A percentile compares a stretch with the other conserved stretches of the same genome.
phyloP scores from a whole-genome alignment of 805 yeast species.

The Groenewaldozyma tartarivorans region DNA sequence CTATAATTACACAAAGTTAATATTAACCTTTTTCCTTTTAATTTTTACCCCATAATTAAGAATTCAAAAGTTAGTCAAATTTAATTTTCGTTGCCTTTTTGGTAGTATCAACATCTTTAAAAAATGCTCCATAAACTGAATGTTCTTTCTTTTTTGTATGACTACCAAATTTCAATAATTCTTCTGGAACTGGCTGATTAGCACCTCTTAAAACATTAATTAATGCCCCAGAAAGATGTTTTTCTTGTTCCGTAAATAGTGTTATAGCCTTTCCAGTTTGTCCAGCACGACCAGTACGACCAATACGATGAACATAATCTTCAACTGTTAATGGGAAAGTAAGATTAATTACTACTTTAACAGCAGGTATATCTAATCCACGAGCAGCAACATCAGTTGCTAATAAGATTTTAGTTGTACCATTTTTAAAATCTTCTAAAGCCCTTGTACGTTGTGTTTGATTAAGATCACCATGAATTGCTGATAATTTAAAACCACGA shows the following conservation, averaged over 20 bases:
- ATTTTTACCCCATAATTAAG: too few relatives aligned
- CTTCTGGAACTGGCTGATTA: conserved; percentile 91
- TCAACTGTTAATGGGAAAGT: conserved; percentile 95
- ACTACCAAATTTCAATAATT: conserved; percentile 87
- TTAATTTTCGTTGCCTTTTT: conserved; percentile 82
- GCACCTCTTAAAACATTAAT: conserved; percentile 91
- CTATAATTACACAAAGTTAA: too few relatives aligned
- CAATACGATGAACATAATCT: conserved; percentile 95
- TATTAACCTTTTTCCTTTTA: too few relatives aligned
- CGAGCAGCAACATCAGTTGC: conserved; percentile 99
- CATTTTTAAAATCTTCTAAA: conserved; percentile 72
- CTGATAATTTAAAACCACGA: conserved; percentile 75
- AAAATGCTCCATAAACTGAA: conserved; percentile 97
- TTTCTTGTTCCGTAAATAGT: conserved; percentile 91
- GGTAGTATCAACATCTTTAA: conserved; percentile 79
- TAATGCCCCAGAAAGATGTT: conserved; percentile 89
- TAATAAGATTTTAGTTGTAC: conserved; percentile 62
- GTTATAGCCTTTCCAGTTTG: conserved; percentile 92
- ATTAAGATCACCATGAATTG: conserved; percentile 91
- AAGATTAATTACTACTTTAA: conserved; percentile 85
- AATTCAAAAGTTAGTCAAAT: too few relatives aligned
- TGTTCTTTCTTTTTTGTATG: conserved; percentile 98
- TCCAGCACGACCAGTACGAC: conserved; percentile 98
- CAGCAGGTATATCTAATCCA: conserved; percentile 96
- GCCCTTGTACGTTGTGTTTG: conserved; percentile 91